A percentile compares a stretch with the other conserved stretches of the same genome.
Evolutionary conservation across 2,329 filamentous ascomycete species (phyloP).

Genomic region (Atkinsonella texensis): DNA sequence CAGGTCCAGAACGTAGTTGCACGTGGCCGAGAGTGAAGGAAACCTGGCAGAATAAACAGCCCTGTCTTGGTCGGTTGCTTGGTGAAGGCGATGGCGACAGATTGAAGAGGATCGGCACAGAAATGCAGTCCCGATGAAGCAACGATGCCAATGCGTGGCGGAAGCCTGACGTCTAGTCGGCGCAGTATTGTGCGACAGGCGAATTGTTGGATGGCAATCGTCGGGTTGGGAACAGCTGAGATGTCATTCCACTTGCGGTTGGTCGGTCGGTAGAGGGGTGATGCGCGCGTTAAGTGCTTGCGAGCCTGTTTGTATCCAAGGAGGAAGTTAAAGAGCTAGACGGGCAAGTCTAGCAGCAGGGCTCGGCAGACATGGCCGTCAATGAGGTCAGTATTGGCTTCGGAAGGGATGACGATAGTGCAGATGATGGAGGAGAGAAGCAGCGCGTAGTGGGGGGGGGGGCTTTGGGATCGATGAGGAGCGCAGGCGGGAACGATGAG

Average conservation of each 20-base stretch:
- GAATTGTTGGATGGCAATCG: neutral
- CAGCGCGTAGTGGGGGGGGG: slow-evolving; percentile 4
- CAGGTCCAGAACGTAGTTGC: neutral
- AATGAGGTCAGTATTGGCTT: neutral
- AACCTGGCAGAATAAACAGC: neutral
- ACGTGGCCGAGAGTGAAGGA: neutral
- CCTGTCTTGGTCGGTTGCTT: no score
- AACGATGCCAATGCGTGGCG: neutral
- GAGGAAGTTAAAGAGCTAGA: slow-evolving; percentile 13
- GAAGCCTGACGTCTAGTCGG: slow-evolving; percentile 1
- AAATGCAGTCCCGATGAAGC: no score
- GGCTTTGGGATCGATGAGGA: no score
- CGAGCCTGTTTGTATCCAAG: slow-evolving; percentile 10
- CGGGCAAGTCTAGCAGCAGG: slow-evolving; percentile 13
- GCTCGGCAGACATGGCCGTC: slow-evolving; percentile 12
- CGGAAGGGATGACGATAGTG: neutral
- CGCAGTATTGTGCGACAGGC: neutral
- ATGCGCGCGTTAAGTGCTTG: neutral
- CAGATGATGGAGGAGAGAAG: slow-evolving; percentile 6
- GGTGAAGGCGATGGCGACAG: no score
- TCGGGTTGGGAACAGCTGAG: neutral
- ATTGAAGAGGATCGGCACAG: no score
- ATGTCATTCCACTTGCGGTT: slow-evolving; percentile 1
- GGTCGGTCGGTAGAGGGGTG: neutral
- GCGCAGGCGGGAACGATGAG: no score